A percentile compares a stretch with the other conserved stretches of the same genome.
These are phyloP conservation scores for Plenodomus lindquistii DNA, from an alignment of 2,329 filamentous ascomycete genomes.

Conservation along the genomic window DNA sequence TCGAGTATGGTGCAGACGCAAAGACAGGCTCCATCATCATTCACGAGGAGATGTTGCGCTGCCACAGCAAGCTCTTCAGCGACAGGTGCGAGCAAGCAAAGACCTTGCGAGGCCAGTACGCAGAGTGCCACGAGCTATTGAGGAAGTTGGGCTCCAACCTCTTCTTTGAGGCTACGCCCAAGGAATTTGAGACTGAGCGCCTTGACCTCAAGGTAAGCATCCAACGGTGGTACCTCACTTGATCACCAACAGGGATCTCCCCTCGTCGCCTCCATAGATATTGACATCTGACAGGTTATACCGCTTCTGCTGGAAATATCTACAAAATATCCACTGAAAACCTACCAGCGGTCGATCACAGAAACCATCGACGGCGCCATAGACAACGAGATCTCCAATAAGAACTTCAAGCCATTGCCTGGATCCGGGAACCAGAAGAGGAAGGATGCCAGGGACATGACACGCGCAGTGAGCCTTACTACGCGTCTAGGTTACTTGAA, in stretches of 20 bases:
- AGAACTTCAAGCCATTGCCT: constrained; percentile 1
- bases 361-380: constrained; percentile 2
- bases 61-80: constrained; percentile 11
- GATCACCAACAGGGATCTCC: not conserved
- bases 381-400: constrained; percentile 1
- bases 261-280: not conserved
- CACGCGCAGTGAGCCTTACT: not conserved
- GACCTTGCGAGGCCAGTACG: not conserved
- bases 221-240: no score
- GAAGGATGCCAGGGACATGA: constrained; percentile 1
- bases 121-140: not conserved
- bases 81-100: constrained; percentile 7
- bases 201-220: constrained; percentile 5
- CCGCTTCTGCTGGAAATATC: not conserved
- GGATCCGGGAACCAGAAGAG: not conserved
- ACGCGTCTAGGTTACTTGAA: constrained; percentile 14
- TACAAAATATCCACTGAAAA: constrained; percentile 2
- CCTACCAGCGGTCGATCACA: not conserved
- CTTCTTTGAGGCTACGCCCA: not conserved
- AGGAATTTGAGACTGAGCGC: constrained; percentile 4
- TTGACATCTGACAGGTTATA: not conserved
- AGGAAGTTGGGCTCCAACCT: not conserved
- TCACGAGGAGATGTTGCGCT: constrained; percentile 15
- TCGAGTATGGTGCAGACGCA: not conserved
- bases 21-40: not conserved